Evolutionary conservation across 2,329 filamentous ascomycete species (phyloP).

Genomic region (Colletotrichum orchidophilum): DNA sequence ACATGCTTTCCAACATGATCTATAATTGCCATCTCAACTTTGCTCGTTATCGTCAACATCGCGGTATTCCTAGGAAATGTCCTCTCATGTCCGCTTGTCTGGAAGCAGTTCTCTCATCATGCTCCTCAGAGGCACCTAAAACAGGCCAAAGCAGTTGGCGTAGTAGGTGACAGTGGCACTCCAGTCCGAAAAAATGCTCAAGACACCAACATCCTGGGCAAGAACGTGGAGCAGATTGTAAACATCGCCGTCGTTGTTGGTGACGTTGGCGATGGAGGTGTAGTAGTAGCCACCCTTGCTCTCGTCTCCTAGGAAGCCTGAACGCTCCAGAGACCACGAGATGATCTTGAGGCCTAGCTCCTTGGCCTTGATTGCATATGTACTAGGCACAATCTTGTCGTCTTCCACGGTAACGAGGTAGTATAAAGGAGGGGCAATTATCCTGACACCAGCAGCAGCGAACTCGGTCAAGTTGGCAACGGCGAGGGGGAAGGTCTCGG

Average conservation of each 20-base stretch:
- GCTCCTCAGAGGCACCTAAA: slow-evolving; percentile 10
- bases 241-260: slow-evolving; percentile 72
- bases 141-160: slow-evolving; percentile 71
- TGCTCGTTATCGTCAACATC: not conserved
- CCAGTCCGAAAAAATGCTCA: slow-evolving; percentile 76
- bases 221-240: slow-evolving; percentile 74
- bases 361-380: slow-evolving; percentile 69
- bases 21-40: not conserved
- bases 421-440: slow-evolving; percentile 70
- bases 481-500: slow-evolving; percentile 60
- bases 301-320: slow-evolving; percentile 64
- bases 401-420: slow-evolving; percentile 65
- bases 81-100: not conserved
- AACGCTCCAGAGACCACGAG: slow-evolving; percentile 75
- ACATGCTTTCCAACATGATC: not conserved
- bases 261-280: slow-evolving; percentile 60
- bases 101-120: not conserved
- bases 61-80: too few species aligned
- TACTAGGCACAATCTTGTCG: slow-evolving; percentile 68
- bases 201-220: slow-evolving; percentile 66
- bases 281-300: slow-evolving; percentile 64
- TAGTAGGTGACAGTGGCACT: slow-evolving; percentile 75
- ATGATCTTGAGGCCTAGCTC: slow-evolving; percentile 71
- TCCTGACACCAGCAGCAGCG: slow-evolving; percentile 65
- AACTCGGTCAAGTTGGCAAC: slow-evolving; percentile 66